Evolutionary conservation across 2,329 filamentous ascomycete genomes (phyloP).

Genomic region (Aplosporella prunicola): DNA sequence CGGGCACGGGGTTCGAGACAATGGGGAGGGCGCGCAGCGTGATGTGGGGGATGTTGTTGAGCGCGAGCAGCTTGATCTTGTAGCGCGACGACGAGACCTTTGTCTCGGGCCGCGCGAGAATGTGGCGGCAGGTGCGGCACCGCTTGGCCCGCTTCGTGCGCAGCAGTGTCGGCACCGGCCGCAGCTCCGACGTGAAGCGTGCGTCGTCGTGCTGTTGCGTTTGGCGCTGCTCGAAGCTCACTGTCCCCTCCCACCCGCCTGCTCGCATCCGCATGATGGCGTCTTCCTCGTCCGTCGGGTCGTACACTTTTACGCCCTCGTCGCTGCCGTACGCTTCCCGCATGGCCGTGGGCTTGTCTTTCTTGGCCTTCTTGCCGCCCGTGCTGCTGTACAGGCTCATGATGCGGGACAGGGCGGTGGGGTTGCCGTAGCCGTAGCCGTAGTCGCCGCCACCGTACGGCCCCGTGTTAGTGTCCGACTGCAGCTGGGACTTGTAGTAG

Average conservation of each 20-base stretch:
- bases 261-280: conserved; percentile 47
- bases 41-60: conserved; percentile 76
- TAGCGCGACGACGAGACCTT: conserved; percentile 85
- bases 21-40: conserved; percentile 56
- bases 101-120: conserved; percentile 85
- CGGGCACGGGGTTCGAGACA: conserved; percentile 15
- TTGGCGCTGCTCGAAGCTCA: conserved; percentile 43
- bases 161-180: conserved; percentile 72
- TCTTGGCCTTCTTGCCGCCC: conserved; percentile 44
- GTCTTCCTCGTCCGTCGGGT: conserved; percentile 50
- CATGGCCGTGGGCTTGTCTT: conserved; percentile 63
- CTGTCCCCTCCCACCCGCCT: conserved; percentile 59
- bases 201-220: conserved; percentile 41
- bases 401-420: conserved; percentile 73
- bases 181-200: conserved; percentile 63
- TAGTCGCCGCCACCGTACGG: conserved; percentile 30
- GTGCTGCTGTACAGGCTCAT: conserved; percentile 73
- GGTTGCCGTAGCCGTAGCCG: conserved; percentile 48
- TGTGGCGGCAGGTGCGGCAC: conserved; percentile 85
- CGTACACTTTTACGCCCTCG: conserved; percentile 61
- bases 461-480: conserved; percentile 43
- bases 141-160: conserved; percentile 90
- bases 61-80: conserved; percentile 81
- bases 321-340: conserved; percentile 62
- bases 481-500: conserved; percentile 75